Conservation (phyloP, 164 flowering plant genomes). For the Tinospora cordifolia region DNA sequence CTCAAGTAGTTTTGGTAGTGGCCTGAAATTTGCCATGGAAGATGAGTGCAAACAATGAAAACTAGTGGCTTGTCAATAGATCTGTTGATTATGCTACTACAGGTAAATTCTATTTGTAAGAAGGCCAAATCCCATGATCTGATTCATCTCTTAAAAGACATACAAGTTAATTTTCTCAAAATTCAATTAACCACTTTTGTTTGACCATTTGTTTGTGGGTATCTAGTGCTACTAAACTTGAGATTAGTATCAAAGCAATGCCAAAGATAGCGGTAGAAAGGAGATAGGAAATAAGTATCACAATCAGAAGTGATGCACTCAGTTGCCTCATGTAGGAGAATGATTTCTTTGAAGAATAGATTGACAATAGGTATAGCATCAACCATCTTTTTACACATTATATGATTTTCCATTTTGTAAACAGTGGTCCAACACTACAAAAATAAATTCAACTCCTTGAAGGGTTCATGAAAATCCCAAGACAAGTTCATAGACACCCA, state of each 20-base stretch:
- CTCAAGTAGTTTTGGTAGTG: no score
- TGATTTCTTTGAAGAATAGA: not conserved
- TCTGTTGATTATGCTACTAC: not conserved
- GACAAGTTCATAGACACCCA: not conserved
- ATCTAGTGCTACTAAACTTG: not conserved
- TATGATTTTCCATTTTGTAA: slow-evolving; percentile 7
- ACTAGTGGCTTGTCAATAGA: no score
- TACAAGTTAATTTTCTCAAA: not conserved
- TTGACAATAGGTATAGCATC: not conserved
- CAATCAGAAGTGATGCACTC: not conserved
- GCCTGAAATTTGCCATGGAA: no score
- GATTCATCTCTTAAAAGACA: not conserved
- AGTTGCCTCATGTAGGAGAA: not conserved
- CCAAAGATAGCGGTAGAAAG: not conserved
- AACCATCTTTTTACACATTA: not conserved
- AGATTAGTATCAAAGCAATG: not conserved
- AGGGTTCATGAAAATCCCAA: not conserved
- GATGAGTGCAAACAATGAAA: no score
- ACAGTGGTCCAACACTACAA: slow-evolving; percentile 1
- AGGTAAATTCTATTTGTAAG: not conserved
- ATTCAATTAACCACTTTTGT: not conserved
- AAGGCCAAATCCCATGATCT: not conserved
- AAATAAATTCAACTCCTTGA: not conserved
- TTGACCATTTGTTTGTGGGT: not conserved
- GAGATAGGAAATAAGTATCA: not conserved